A percentile compares a stretch with the other conserved stretches of the same genome.
Conservation (phyloP, 1,284 basidiomycete genomes). For the Cryptococcus jaspeensis region DNA sequence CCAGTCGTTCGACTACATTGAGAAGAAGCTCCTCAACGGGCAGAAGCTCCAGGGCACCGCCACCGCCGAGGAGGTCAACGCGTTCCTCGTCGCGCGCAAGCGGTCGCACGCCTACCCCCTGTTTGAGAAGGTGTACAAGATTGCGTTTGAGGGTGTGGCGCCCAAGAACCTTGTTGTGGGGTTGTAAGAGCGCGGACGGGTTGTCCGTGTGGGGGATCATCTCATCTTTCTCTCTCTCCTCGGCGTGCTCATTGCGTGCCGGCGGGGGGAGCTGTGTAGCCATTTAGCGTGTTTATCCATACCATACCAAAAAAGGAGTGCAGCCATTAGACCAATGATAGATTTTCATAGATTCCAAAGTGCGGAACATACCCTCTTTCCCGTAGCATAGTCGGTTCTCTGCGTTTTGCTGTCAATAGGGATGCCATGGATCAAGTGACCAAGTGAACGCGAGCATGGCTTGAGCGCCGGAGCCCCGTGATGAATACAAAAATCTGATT, state of each 20-base stretch:
- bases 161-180: slow-evolving; percentile 42
- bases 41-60: slow-evolving; percentile 60
- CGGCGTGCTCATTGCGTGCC: too few species aligned
- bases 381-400: not conserved
- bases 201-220: not conserved
- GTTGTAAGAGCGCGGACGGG: slow-evolving; percentile 26
- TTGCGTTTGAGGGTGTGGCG: slow-evolving; percentile 50
- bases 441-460: too few species aligned
- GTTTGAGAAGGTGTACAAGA: slow-evolving; percentile 57
- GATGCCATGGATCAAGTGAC: too few species aligned
- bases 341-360: not conserved
- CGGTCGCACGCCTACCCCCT: slow-evolving; percentile 55
- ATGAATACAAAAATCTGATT: too few species aligned
- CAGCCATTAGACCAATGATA: slow-evolving; percentile 3
- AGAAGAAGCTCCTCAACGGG: slow-evolving; percentile 58
- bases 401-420: not conserved
- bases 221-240: too few species aligned
- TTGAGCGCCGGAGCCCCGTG: too few species aligned
- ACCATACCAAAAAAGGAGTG: not conserved
- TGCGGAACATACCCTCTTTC: not conserved
- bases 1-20: slow-evolving; percentile 55
- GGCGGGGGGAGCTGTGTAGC: not conserved
- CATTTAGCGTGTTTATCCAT: not conserved
- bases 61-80: slow-evolving; percentile 56
- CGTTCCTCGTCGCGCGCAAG: slow-evolving; percentile 56